phyloP scores from a whole-genome alignment of 148 eudicot genomes.

The Vaccinium corymbosum region DNA sequence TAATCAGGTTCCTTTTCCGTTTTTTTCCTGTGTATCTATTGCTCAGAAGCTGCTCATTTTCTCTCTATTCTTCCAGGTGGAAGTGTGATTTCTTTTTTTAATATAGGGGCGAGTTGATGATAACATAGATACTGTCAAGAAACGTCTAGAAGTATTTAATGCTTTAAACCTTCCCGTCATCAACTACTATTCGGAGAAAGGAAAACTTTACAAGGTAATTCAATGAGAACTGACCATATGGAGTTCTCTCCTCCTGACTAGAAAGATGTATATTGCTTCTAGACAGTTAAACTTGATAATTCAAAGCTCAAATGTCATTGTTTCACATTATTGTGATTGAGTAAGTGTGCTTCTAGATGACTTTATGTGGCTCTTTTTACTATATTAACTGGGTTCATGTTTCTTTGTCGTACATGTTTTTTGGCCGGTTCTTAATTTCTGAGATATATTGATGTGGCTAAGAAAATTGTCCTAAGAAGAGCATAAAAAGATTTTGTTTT shows the following conservation, averaged over 20 bases:
- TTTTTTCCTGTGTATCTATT: background rate
- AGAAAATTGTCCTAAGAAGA: background rate
- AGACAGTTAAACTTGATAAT: background rate
- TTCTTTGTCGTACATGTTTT: background rate
- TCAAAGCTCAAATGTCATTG: background rate
- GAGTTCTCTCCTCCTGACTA: background rate
- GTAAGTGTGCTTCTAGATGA: background rate
- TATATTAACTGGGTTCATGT: background rate
- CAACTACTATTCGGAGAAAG: constrained; percentile 67
- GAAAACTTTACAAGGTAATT: constrained; percentile 81
- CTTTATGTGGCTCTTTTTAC: background rate
- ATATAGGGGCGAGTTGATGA: constrained; percentile 85
- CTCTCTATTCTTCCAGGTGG: background rate
- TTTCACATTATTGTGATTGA: background rate
- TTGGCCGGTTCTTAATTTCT: background rate
- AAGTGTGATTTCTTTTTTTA: constrained; percentile 21
- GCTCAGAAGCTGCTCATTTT: background rate
- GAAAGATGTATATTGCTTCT: background rate
- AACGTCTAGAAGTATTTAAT: constrained; percentile 67
- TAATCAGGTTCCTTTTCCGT: constrained; percentile 49
- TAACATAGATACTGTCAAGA: constrained; percentile 72
- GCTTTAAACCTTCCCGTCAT: constrained; percentile 77
- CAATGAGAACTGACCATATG: background rate
- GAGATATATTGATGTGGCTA: background rate
- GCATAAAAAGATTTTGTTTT: background rate